A percentile compares a stretch with the other conserved stretches of the same genome.
phyloP scores from a whole-genome alignment of 1,139 yeast species.

The Candida pseudoviswanathii region DNA sequence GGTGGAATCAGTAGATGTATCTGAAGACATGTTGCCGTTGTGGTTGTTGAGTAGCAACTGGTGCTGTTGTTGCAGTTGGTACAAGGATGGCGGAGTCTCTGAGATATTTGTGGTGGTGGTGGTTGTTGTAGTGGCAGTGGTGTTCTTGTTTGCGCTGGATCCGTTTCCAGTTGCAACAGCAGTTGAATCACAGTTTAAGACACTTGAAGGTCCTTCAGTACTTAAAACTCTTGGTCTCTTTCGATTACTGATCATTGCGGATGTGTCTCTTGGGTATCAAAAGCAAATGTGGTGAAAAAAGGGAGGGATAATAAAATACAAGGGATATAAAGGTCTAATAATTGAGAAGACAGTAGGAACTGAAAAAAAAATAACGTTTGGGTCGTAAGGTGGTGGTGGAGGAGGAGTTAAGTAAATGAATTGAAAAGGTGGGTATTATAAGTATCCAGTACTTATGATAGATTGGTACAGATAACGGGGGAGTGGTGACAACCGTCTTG shows the following conservation, averaged over 20 bases:
- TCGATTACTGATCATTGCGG: slow-evolving; percentile 34
- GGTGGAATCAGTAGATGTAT: slow-evolving; percentile 7
- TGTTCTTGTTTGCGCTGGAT: too few species aligned
- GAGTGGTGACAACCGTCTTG: background rate
- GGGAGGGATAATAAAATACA: background rate
- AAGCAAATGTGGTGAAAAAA: too few species aligned
- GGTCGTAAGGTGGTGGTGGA: background rate
- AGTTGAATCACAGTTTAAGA: slow-evolving; percentile 30
- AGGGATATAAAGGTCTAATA: background rate
- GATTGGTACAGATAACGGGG: background rate
- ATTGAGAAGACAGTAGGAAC: background rate
- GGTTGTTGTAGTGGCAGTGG: background rate
- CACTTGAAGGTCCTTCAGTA: slow-evolving; percentile 24
- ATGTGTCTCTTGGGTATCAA: background rate
- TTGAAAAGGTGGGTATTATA: background rate
- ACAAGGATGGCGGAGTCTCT: too few species aligned
- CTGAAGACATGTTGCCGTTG: slow-evolving; percentile 1
- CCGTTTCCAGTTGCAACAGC: slow-evolving; percentile 6
- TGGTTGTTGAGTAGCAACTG: slow-evolving; percentile 1
- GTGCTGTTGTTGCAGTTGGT: background rate
- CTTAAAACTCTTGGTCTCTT: slow-evolving; percentile 50
- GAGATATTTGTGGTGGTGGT: too few species aligned
- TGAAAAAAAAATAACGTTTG: background rate
- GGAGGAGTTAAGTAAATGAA: background rate
- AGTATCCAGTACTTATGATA: slow-evolving; percentile 1